A percentile compares a stretch with the other conserved stretches of the same genome.
phyloP scores from a whole-genome alignment of 768 basidiomycete genomes.

The Chalciporus piperatus region DNA sequence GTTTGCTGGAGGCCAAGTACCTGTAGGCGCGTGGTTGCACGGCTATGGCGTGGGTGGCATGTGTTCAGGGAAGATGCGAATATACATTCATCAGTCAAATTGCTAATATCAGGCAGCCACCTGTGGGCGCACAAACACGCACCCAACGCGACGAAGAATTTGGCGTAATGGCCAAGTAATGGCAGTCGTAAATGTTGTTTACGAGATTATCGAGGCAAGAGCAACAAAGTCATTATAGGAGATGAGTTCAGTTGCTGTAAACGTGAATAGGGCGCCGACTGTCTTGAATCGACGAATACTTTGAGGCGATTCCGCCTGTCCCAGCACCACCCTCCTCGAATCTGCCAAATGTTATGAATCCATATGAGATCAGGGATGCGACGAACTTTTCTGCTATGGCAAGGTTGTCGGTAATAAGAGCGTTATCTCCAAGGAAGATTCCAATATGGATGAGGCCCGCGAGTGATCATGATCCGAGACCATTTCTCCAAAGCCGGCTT shows the following conservation, averaged over 20 bases:
- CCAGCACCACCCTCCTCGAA: conserved; percentile 96
- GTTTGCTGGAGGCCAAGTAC: conserved; percentile 87
- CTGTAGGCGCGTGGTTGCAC: conserved; percentile 36
- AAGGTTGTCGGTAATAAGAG: conserved; percentile 68
- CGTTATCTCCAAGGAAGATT: conserved; percentile 82
- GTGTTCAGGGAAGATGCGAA: background rate
- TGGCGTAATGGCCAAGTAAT: too few relatives aligned
- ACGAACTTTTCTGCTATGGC: conserved; percentile 78
- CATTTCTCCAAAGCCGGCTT: conserved; percentile 83
- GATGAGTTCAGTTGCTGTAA: conserved; percentile 88
- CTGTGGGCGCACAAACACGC: conserved; percentile 14
- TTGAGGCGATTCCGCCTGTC: conserved; percentile 95
- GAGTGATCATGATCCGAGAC: conserved; percentile 83
- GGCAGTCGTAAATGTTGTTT: conserved; percentile 86
- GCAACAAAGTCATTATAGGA: conserved; percentile 89
- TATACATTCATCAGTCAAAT: conserved; percentile 7
- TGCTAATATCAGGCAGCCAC: background rate
- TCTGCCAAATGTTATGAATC: conserved; percentile 36
- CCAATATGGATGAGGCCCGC: conserved; percentile 87
- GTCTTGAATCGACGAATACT: conserved; percentile 88
- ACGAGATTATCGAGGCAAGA: conserved; percentile 81
- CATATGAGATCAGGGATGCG: background rate
- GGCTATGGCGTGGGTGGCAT: background rate
- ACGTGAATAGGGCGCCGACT: conserved; percentile 86
- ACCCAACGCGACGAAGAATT: conserved; percentile 91